Percentiles rank a stretch among this genome's conserved stretches.
These are phyloP conservation scores for Clarireedia monteithiana DNA, from an alignment of 2,329 filamentous ascomycete genomes.

Conservation along the genomic window DNA sequence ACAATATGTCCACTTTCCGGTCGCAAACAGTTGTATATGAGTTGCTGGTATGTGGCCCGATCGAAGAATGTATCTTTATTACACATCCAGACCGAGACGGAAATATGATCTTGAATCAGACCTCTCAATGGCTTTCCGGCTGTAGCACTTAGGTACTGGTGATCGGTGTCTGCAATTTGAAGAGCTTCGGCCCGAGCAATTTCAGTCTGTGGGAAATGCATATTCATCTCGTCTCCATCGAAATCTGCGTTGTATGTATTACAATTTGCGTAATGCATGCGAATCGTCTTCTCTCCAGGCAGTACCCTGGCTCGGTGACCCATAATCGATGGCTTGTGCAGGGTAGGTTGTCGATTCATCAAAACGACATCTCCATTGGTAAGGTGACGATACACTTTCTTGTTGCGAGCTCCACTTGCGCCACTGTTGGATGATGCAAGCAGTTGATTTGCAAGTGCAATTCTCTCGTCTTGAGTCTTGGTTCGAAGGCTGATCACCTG, in stretches of 20 bases:
- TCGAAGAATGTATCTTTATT: constrained; percentile 89
- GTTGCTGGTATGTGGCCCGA: constrained; percentile 79
- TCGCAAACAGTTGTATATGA: constrained; percentile 84
- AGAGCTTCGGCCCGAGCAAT: constrained; percentile 87
- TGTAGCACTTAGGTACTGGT: constrained; percentile 92
- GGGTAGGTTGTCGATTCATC: constrained; percentile 97
- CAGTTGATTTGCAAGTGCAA: constrained; percentile 86
- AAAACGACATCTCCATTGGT: constrained; percentile 95
- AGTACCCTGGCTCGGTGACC: constrained; percentile 88
- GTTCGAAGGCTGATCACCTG: constrained; percentile 81
- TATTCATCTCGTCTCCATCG: constrained; percentile 99
- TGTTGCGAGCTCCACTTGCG: constrained; percentile 71
- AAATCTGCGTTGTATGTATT: constrained; percentile 99
- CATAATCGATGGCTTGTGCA: constrained; percentile 99
- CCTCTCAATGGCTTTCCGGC: constrained; percentile 89
- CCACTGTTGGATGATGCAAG: constrained; percentile 74
- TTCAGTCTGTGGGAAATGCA: constrained; percentile 99
- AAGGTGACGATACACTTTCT: constrained; percentile 93
- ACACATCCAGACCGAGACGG: constrained; percentile 84
- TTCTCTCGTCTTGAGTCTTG: constrained; percentile 81
- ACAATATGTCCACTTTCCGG: constrained; percentile 87
- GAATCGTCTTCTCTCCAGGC: constrained; percentile 91
- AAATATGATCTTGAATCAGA: constrained; percentile 97
- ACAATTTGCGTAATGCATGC: constrained; percentile 99
- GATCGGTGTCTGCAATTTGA: constrained; percentile 90